Evolutionary conservation across 768 basidiomycete genomes (phyloP).

Genomic region (Russula vinacea): DNA sequence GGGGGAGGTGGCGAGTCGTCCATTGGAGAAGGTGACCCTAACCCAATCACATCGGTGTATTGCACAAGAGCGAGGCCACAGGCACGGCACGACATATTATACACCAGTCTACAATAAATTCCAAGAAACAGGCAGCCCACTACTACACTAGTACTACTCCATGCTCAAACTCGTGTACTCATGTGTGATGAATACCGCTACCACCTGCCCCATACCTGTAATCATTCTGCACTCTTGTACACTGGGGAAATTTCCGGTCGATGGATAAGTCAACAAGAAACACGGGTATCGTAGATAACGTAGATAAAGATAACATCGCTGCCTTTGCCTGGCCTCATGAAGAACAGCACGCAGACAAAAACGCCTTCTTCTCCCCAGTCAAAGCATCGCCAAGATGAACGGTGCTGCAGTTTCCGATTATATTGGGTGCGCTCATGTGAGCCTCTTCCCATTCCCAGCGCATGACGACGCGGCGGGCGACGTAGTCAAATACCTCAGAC

Average conservation of each 20-base stretch:
- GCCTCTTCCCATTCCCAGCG: slow-evolving; percentile 68
- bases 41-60: slow-evolving; percentile 5
- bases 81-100: too few relatives aligned
- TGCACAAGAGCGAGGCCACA: too few relatives aligned
- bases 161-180: too few relatives aligned
- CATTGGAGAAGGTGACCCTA: slow-evolving; percentile 28
- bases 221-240: neutral
- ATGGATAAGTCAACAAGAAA: neutral
- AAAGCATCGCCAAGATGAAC: slow-evolving; percentile 16
- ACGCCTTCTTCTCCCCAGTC: neutral
- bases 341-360: slow-evolving; percentile 11
- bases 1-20: slow-evolving; percentile 36
- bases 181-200: too few relatives aligned
- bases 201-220: too few relatives aligned
- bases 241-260: neutral
- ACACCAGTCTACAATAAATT: too few relatives aligned
- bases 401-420: slow-evolving; percentile 36
- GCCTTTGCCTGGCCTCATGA: slow-evolving; percentile 23
- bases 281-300: neutral
- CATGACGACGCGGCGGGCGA: slow-evolving; percentile 58
- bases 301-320: neutral
- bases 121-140: too few relatives aligned
- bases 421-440: slow-evolving; percentile 42
- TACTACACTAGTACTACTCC: too few relatives aligned
- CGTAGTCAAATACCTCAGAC: slow-evolving; percentile 69